phyloP scores from a whole-genome alignment of 257 asterid genomes.

The Solanum rostratum region DNA sequence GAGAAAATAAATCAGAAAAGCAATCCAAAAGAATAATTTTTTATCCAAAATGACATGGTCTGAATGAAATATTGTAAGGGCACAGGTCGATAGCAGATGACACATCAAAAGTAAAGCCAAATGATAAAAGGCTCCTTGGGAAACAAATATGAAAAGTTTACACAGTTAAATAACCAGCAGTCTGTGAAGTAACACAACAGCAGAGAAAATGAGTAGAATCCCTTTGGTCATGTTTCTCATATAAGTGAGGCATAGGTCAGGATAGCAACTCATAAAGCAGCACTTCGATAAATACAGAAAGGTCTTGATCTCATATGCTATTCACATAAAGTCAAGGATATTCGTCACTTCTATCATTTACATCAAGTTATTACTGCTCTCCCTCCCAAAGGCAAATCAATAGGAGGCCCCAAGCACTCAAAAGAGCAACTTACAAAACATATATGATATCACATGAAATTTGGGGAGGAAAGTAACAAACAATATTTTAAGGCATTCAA shows the following conservation, averaged over 20 bases:
- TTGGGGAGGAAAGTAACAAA: background rate
- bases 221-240: background rate
- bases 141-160: background rate
- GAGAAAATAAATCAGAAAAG: conserved; percentile 7
- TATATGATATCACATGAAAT: background rate
- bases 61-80: background rate
- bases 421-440: background rate
- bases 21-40: background rate
- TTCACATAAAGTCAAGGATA: background rate
- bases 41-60: background rate
- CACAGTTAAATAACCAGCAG: background rate
- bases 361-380: background rate
- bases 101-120: background rate
- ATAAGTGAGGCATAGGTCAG: background rate
- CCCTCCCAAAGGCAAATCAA: background rate
- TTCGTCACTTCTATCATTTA: background rate
- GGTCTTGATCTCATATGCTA: background rate
- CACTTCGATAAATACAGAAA: background rate
- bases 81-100: background rate
- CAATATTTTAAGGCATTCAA: background rate
- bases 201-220: background rate
- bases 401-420: background rate
- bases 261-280: background rate
- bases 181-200: background rate
- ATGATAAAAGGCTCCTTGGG: background rate